Percentiles rank a stretch among this genome's conserved stretches.
Evolutionary conservation across 257 asterid genomes (phyloP).

Genomic region (Datura wrightii): DNA sequence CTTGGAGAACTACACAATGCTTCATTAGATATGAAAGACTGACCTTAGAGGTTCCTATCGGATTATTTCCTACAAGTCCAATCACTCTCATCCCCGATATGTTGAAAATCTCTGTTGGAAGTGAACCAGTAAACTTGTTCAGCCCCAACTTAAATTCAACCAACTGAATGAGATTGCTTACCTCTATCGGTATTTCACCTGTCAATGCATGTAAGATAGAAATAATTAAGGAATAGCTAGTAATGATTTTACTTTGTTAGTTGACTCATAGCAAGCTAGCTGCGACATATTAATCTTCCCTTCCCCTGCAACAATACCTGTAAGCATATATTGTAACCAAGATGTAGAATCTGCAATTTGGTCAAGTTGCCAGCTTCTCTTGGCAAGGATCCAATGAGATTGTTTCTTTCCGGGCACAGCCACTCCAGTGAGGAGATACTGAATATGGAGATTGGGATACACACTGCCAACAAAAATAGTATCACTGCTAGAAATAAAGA

Average conservation of each 20-base stretch:
- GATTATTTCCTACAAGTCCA: no score
- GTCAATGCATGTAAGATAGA: not conserved
- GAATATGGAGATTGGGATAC: constrained; percentile 13
- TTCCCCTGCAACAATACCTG: not conserved
- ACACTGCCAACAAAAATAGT: no score
- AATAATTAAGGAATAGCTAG: no score
- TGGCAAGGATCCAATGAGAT: not conserved
- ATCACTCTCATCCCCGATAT: not conserved
- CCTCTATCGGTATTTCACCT: not conserved
- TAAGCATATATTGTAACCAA: not conserved
- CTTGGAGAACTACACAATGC: not conserved
- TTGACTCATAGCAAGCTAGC: not conserved
- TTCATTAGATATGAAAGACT: no score
- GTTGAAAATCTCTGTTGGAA: not conserved
- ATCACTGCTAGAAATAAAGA: not conserved
- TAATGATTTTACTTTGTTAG: no score
- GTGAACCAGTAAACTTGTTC: not conserved
- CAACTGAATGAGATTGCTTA: not conserved
- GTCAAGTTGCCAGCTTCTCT: not conserved
- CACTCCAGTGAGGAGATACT: not conserved
- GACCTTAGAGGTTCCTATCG: not conserved
- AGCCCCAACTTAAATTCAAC: not conserved
- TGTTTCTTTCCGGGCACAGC: not conserved
- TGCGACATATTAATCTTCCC: not conserved
- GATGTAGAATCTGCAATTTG: not conserved